A percentile compares a stretch with the other conserved stretches of the same genome.
phyloP scores from a whole-genome alignment of 768 basidiomycete species.

The Boletus subcaerulescens region DNA sequence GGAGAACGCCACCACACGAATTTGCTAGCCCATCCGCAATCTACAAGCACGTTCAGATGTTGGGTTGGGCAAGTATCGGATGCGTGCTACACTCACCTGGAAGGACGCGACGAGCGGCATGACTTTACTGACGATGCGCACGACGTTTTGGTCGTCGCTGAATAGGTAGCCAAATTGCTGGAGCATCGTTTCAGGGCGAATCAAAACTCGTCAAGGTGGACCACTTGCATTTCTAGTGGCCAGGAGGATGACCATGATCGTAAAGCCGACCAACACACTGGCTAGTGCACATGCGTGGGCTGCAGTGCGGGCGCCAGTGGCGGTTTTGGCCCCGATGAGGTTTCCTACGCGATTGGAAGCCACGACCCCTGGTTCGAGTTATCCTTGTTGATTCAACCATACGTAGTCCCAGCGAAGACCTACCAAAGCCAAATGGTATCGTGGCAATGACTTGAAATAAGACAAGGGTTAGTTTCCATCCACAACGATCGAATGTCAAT shows the following conservation, averaged over 20 bases:
- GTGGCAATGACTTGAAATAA: slow-evolving; percentile 57
- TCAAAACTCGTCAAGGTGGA: not conserved
- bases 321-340: slow-evolving; percentile 58
- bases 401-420: not conserved
- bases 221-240: slow-evolving; percentile 51
- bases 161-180: slow-evolving; percentile 64
- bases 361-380: slow-evolving; percentile 49
- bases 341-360: slow-evolving; percentile 74
- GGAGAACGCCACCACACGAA: slow-evolving; percentile 48
- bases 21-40: slow-evolving; percentile 52
- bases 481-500: not conserved
- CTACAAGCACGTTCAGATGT: slow-evolving; percentile 19
- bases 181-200: not conserved
- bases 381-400: not conserved
- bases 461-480: not conserved
- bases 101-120: slow-evolving; percentile 57
- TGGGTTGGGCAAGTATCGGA: not conserved
- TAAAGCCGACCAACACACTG: slow-evolving; percentile 55
- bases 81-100: slow-evolving; percentile 33
- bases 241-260: slow-evolving; percentile 61
- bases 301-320: slow-evolving; percentile 50
- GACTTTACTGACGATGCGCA: slow-evolving; percentile 43
- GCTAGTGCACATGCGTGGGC: slow-evolving; percentile 63
- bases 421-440: slow-evolving; percentile 71
- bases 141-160: slow-evolving; percentile 61